Percentiles rank a stretch among this genome's conserved stretches.
These are phyloP conservation scores for Calonectria pteridis DNA, from an alignment of 2,329 filamentous ascomycete genomes.

Conservation along the genomic window DNA sequence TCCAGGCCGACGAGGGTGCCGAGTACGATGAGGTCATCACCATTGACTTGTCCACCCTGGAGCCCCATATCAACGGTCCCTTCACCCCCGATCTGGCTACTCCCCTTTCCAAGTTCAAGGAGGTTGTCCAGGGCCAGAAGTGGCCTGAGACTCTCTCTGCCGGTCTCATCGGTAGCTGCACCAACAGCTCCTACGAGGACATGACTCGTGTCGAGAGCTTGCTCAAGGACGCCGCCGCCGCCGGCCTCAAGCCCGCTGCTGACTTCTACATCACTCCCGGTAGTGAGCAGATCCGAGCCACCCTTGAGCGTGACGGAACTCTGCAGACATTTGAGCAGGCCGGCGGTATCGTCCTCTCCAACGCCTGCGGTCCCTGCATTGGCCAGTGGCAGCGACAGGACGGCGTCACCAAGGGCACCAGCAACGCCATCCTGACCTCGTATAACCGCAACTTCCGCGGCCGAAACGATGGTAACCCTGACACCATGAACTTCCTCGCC, in stretches of 20 bases:
- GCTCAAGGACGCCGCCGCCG: conserved; percentile 82
- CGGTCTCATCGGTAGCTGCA: conserved; percentile 97
- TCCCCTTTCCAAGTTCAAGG: conserved; percentile 96
- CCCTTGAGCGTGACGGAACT: conserved; percentile 90
- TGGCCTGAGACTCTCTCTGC: conserved; percentile 98
- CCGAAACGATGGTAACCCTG: conserved; percentile 95
- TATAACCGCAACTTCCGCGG: conserved; percentile 99
- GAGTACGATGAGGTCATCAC: conserved; percentile 97
- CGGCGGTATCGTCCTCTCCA: conserved; percentile 93
- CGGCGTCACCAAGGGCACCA: conserved; percentile 83
- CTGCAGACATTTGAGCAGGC: conserved; percentile 96
- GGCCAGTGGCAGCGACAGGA: conserved; percentile 97
- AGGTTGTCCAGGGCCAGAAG: conserved; percentile 91
- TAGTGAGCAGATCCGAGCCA: conserved; percentile 96
- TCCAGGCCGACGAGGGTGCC: conserved; percentile 83
- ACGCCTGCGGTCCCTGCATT: conserved; percentile 93
- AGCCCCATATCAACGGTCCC: conserved; percentile 98
- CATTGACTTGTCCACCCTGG: conserved; percentile 93
- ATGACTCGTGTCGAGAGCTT: conserved; percentile 95
- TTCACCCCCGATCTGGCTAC: conserved; percentile 99
- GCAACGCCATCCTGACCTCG: conserved; percentile 94
- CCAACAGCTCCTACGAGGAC: conserved; percentile 88
- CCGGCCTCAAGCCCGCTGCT: conserved; percentile 94
- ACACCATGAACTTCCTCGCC: conserved; percentile 98
- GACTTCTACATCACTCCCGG: conserved; percentile 96